Base-by-base conservation (phyloP, 1,284 basidiomycete species). In the Cerioporus squamosus region DNA sequence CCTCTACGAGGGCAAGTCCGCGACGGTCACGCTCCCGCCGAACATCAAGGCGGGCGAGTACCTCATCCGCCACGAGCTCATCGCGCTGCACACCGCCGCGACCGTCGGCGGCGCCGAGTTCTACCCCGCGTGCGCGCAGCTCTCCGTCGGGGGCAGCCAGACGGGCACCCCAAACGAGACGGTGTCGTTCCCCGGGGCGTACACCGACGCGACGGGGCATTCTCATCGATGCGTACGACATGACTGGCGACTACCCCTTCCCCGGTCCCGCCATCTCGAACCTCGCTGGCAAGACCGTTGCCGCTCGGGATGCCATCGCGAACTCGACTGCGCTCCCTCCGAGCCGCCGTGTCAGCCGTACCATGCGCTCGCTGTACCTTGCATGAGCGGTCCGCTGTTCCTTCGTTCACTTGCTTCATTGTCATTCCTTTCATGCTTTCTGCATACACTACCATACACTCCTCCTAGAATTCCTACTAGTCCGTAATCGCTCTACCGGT, bases 51-150 rank as follows among this genome's bases (percentile, higher is more conserved):
- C 86, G 0, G 90, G 89, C 1, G 76, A 85, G 64, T 91, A 91
- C 69, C 77, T 91, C 60, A 73, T 91, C 65, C 85, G 90, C 8
- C 83, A 88, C 69, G 89, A 91, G 53, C 81, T 91, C 71, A 86
- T 91, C 68, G 82, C 86, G 4, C 81, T 91, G 12, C 89, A 91
- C 63, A 74, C 82, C 20, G 90, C 79, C 9, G 68, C 70, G 43
- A 61, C 68, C 1, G 2, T 55, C 1, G 82, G 83, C 5, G 84
- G 85, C 17, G 88, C 87, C 9, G 88, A 91, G 72, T 90, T 90
- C 75, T 91, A 91, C 70, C 84, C 85, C 0, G 81, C 79, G n/a
- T 91, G 89, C 69, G 71, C 81, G 5, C 90, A 91, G 68, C 67
- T 91, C 59, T 75, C 65, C 23, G 74, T 91, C 40, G 77, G 79